A percentile compares a stretch with the other conserved stretches of the same genome.
phyloP scores from a whole-genome alignment of 768 basidiomycete genomes.

The Imleria badia region DNA sequence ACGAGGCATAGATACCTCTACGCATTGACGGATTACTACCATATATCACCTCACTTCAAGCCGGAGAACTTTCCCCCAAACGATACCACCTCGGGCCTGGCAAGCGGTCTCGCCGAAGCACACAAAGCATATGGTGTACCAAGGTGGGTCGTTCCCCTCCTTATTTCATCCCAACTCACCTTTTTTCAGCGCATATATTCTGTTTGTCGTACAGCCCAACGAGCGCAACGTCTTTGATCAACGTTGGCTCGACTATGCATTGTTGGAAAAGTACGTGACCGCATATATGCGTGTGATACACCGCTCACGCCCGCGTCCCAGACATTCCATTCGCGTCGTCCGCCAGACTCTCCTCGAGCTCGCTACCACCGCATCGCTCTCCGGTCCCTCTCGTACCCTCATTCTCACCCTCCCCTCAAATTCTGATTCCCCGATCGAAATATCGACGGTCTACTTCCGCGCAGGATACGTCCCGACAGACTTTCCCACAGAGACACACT shows the following conservation, averaged over 20 bases:
- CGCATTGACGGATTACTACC: conserved; percentile 65
- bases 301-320: conserved; percentile 26
- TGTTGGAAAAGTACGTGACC: conserved; percentile 64
- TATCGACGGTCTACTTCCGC: conserved; percentile 89
- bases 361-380: conserved; percentile 50
- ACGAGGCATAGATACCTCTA: conserved; percentile 60
- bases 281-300: neutral
- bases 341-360: conserved; percentile 79
- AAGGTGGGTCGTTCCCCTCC: conserved; percentile 38
- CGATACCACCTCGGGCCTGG: conserved; percentile 65
- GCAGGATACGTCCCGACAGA: conserved; percentile 85
- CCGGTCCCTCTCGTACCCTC: conserved; percentile 45
- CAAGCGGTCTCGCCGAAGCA: conserved; percentile 73
- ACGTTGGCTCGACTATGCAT: conserved; percentile 80
- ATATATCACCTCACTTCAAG: conserved; percentile 51
- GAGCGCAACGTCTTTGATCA: conserved; percentile 98
- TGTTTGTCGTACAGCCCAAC: conserved; percentile 86
- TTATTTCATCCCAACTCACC: neutral
- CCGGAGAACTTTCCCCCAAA: conserved; percentile 70
- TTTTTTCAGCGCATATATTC: conserved; percentile 48
- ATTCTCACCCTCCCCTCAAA: conserved; percentile 28
- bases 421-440: conserved; percentile 45
- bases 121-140: conserved; percentile 69
- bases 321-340: conserved; percentile 71
- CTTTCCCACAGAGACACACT: conserved; percentile 65